Evolutionary conservation across 495 filamentous ascomycete species (phyloP).

Genomic region (Aspergillus cavernicola): DNA sequence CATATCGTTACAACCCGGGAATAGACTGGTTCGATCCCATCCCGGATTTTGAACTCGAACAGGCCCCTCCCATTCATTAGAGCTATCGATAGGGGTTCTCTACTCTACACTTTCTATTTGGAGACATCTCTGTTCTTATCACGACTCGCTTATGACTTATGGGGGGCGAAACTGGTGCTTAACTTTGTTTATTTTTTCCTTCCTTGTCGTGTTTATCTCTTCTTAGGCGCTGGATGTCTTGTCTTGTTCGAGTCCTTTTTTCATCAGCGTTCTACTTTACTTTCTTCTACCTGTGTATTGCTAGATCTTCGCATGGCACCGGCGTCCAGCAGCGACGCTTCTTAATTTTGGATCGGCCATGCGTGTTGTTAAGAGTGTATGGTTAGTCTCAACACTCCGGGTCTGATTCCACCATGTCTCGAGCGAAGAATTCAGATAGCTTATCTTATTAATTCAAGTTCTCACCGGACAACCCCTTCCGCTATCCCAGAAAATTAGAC

Average conservation of each 20-base stretch:
- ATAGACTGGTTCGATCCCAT: slow-evolving; percentile 77
- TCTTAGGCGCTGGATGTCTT: neutral
- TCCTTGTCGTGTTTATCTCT: slow-evolving; percentile 5
- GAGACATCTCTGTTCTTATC: neutral
- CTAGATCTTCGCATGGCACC: slow-evolving; percentile 7
- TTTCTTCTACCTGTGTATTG: slow-evolving; percentile 6
- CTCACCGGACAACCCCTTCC: too few species aligned
- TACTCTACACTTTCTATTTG: slow-evolving; percentile 4
- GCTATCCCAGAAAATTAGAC: neutral
- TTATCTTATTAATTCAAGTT: too few species aligned
- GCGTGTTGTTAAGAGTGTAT: neutral
- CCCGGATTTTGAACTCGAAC: slow-evolving; percentile 67
- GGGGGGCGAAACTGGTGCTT: neutral
- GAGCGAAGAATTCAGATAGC: neutral
- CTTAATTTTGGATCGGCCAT: slow-evolving; percentile 2
- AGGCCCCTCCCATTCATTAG: slow-evolving; percentile 25
- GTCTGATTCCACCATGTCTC: neutral
- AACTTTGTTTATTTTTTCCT: slow-evolving; percentile 3
- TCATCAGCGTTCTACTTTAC: slow-evolving; percentile 5
- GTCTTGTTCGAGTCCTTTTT: neutral
- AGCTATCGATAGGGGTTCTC: neutral
- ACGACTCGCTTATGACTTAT: slow-evolving; percentile 2
- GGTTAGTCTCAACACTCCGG: too few species aligned
- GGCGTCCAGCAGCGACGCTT: slow-evolving; percentile 6
- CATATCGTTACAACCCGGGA: slow-evolving; percentile 78